These are phyloP conservation scores for Sphaerostilbella broomeana DNA, from an alignment of 2,329 filamentous ascomycete genomes.

Conservation along the genomic window DNA sequence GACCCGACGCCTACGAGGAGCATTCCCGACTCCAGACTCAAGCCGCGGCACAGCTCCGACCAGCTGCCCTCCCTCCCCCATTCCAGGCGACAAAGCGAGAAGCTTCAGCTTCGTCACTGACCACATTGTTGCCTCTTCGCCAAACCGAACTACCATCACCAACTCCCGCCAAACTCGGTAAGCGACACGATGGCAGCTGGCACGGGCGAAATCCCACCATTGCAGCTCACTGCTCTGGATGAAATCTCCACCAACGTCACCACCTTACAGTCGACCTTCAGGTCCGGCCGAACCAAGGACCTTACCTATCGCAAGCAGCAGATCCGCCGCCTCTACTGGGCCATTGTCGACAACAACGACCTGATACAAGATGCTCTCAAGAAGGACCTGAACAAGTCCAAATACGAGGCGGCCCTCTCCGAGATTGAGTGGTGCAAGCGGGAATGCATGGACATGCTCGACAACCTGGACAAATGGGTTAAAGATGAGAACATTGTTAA, in stretches of 20 bases:
- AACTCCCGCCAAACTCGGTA: no score
- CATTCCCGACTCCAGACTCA: no score
- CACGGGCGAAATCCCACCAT: constrained; percentile 36
- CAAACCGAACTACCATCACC: no score
- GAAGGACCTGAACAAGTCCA: constrained; percentile 71
- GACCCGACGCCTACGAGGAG: no score
- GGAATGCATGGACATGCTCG: constrained; percentile 71
- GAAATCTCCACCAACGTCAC: constrained; percentile 57
- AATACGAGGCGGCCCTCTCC: constrained; percentile 64
- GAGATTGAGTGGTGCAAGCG: constrained; percentile 76
- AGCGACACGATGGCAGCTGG: constrained; percentile 35
- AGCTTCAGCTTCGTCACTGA: no score
- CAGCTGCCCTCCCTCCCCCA: no score
- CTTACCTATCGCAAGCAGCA: constrained; percentile 77
- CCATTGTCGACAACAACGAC: constrained; percentile 67
- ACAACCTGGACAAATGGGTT: constrained; percentile 73
- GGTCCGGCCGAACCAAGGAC: constrained; percentile 72
- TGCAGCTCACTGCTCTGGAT: constrained; percentile 58
- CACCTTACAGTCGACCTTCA: constrained; percentile 61
- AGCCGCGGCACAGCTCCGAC: no score
- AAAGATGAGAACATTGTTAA: constrained; percentile 72
- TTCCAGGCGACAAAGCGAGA: no score
- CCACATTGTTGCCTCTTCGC: no score
- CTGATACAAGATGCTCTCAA: constrained; percentile 68
- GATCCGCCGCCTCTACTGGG: constrained; percentile 94